phyloP scores from a whole-genome alignment of 2,329 filamentous ascomycete species.

The Akanthomyces uredinophilus region DNA sequence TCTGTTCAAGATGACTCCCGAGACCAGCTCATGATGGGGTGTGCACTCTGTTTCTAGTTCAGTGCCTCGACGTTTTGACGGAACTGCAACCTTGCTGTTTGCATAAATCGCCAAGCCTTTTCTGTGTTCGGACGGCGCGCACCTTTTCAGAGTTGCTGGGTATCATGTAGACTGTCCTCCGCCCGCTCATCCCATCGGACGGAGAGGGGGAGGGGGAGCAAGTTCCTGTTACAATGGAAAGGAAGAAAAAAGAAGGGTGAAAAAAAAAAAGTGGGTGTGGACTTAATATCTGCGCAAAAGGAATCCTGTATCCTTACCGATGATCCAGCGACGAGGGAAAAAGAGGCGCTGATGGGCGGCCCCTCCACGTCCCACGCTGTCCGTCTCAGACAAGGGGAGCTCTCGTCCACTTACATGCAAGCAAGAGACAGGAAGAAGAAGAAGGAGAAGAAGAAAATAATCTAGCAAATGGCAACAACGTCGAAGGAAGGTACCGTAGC shows the following conservation, averaged over 20 bases:
- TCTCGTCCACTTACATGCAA: neutral
- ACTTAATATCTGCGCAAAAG: slow-evolving; percentile 11
- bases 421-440: neutral
- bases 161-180: neutral
- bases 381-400: slow-evolving; percentile 8
- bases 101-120: neutral
- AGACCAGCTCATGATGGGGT: neutral
- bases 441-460: neutral
- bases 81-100: neutral
- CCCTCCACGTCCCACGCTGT: slow-evolving; percentile 1
- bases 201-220: neutral
- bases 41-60: neutral
- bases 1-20: neutral
- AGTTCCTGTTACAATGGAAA: slow-evolving; percentile 5
- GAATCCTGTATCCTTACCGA: slow-evolving; percentile 11
- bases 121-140: neutral
- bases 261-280: slow-evolving; percentile 8
- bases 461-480: too few species aligned
- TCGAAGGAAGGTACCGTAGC: neutral
- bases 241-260: neutral
- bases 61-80: neutral
- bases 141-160: neutral
- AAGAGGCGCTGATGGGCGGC: neutral
- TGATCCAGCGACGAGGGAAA: slow-evolving; percentile 1
- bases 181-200: neutral